Evolutionary conservation across 2,329 filamentous ascomycete genomes (phyloP), one percentile per base, ranked within the genome.

Genomic region (Diaporthe batatas): DNA sequence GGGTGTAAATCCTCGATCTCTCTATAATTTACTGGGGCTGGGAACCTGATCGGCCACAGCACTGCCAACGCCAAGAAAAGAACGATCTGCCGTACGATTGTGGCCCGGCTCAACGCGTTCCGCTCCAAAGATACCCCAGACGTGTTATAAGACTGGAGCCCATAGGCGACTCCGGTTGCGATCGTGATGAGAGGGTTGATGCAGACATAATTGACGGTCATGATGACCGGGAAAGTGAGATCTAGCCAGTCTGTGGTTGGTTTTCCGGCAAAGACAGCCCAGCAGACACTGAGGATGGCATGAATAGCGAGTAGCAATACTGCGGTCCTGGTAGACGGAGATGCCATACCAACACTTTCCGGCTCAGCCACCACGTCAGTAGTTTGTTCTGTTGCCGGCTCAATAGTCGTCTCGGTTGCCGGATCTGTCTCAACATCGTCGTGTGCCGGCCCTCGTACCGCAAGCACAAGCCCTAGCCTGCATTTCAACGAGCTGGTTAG

Each of bases 181-280:
- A 62, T 21, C 14, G 57, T 62, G n/a, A 62, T 29, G 16, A 62
- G 23, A 14, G 57, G 57, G 6, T 62, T 62, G n/a, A 62, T 62
- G 36, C 36, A 44, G 57, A 14, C 36, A 36, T 44, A 29, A 12
- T 62, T 62, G 36, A 62, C 18, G 57, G 14, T 12, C 57, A 62
- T 62, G 36, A 29, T 29, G 57, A 44, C 14, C 36, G 12, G n/a
- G 3, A 62, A 62, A 12, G 36, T 36, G 23, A 62, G 57, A 7
- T 62, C 36, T 62, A 62, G 23, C 57, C 57, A 62, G 36, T 62
- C 36, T 6, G 3, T 21, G 6, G n/a, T 44, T 2, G 57, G 57
- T 0, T 29, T 44, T 3, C 57, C 57, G 12, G 57, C 57, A 4
- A 62, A 2, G 23, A 44, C 10, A 14, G 36, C 36, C 57, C 57